Evolutionary conservation across 257 asterid species (phyloP).

Genomic region (Catharanthus roseus): DNA sequence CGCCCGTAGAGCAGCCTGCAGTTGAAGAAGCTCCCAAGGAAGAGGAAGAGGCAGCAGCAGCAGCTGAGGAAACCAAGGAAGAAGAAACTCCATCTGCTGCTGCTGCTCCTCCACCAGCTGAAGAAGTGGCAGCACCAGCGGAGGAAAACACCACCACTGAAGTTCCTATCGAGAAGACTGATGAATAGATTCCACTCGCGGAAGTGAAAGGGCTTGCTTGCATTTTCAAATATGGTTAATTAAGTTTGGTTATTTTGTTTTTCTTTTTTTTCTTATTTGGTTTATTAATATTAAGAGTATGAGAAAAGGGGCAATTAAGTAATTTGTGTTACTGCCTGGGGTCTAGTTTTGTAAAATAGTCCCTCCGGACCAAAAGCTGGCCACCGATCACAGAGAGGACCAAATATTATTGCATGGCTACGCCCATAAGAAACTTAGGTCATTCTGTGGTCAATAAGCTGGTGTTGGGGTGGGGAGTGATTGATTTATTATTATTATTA

Average conservation of each 20-base stretch:
- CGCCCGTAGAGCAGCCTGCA: too few relatives aligned
- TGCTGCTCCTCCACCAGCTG: slow-evolving; percentile 7
- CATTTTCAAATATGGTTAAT: slow-evolving; percentile 9
- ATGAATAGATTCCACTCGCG: slow-evolving; percentile 17
- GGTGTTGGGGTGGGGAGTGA: background rate
- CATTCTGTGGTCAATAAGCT: background rate
- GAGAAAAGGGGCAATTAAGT: slow-evolving; percentile 7
- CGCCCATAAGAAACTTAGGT: background rate
- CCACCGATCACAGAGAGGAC: background rate
- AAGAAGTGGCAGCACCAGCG: slow-evolving; percentile 5
- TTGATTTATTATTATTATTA: too few relatives aligned
- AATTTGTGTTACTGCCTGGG: background rate
- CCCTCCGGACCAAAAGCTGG: slow-evolving; percentile 1
- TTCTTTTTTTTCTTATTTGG: background rate
- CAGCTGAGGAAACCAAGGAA: slow-evolving; percentile 16
- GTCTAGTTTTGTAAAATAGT: background rate
- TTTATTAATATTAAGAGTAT: slow-evolving; percentile 1
- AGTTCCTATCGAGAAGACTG: slow-evolving; percentile 40
- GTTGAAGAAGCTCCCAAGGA: background rate
- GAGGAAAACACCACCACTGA: slow-evolving; percentile 16
- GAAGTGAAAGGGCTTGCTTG: background rate
- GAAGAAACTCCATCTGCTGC: too few relatives aligned
- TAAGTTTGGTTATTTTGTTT: background rate
- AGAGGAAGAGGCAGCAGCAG: slow-evolving; percentile 2
- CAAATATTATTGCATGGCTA: background rate